Conservation (phyloP, 768 basidiomycete species). For the Trametes coccinea region DNA sequence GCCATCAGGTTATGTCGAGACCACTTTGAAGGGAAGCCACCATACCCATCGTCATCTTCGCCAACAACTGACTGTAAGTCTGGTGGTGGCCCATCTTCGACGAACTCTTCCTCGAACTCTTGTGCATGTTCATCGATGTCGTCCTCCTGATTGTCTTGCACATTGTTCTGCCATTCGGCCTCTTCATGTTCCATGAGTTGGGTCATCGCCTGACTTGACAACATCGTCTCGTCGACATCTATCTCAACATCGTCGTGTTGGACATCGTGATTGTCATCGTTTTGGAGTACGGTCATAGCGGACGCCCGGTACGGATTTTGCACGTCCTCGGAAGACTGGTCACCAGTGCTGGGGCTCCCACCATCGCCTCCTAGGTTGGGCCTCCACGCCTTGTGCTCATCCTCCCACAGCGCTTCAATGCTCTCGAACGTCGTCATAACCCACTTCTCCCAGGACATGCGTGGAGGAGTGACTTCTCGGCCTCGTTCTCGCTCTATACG, state of each 20-base stretch:
- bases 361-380: conserved; percentile 31
- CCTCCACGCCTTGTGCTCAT: conserved; percentile 57
- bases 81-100: conserved; percentile 34
- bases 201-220: conserved; percentile 51
- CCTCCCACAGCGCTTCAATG: conserved; percentile 82
- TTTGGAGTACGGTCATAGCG: not conserved
- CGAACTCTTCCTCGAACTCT: conserved; percentile 36
- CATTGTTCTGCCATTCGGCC: conserved; percentile 25
- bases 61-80: conserved; percentile 16
- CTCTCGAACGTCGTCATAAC: conserved; percentile 92
- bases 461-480: conserved; percentile 27
- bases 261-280: not conserved
- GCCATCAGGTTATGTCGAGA: too few relatives aligned
- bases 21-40: too few relatives aligned
- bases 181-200: conserved; percentile 38
- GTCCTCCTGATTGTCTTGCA: conserved; percentile 30
- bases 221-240: conserved; percentile 54
- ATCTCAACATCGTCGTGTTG: conserved; percentile 33
- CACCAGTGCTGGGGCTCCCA: not conserved
- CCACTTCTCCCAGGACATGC: conserved; percentile 63
- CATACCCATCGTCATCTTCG: conserved; percentile 8
- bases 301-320: conserved; percentile 27
- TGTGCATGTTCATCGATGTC: conserved; percentile 26
- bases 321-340: conserved; percentile 9
- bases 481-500: conserved; percentile 55